Percentiles rank a stretch among this genome's conserved stretches.
Evolutionary conservation across 768 basidiomycete species (phyloP).

Genomic region (Pholiota molesta): DNA sequence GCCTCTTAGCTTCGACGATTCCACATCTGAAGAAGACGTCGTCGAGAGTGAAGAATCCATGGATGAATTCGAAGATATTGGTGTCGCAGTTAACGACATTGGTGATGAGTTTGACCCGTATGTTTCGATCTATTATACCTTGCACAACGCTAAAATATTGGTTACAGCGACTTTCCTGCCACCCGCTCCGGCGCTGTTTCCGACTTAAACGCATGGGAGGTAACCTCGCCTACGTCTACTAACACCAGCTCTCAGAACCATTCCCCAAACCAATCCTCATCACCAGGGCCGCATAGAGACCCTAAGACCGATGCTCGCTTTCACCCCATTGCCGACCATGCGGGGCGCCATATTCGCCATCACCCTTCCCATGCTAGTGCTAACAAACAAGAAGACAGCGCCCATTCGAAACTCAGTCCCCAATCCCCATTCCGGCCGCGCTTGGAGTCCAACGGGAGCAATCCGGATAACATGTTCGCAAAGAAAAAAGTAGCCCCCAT

Average conservation of each 20-base stretch:
- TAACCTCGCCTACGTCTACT: slow-evolving; percentile 5
- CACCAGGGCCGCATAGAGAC: neutral
- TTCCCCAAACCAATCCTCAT: neutral
- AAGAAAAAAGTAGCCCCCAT: slow-evolving; percentile 51
- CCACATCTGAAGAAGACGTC: slow-evolving; percentile 58
- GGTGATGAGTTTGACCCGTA: slow-evolving; percentile 84
- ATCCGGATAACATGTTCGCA: slow-evolving; percentile 41
- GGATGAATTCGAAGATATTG: slow-evolving; percentile 4
- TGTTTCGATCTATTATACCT: slow-evolving; percentile 27
- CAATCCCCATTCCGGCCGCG: slow-evolving; percentile 12
- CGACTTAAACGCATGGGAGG: slow-evolving; percentile 67
- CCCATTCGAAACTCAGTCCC: slow-evolving; percentile 25
- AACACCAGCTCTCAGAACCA: neutral
- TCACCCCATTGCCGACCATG: neutral
- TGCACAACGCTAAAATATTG: neutral
- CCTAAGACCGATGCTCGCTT: neutral
- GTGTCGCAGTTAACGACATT: slow-evolving; percentile 54
- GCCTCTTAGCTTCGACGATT: slow-evolving; percentile 40
- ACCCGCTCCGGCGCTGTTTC: slow-evolving; percentile 53
- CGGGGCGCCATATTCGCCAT: neutral
- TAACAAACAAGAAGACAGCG: neutral
- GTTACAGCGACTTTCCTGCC: slow-evolving; percentile 66
- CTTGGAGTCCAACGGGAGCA: slow-evolving; percentile 8
- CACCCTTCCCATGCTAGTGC: neutral
- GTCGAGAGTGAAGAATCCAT: slow-evolving; percentile 20